Conservation (phyloP, 2,329 filamentous ascomycete species). For the Phialemonium atrogriseum region DNA sequence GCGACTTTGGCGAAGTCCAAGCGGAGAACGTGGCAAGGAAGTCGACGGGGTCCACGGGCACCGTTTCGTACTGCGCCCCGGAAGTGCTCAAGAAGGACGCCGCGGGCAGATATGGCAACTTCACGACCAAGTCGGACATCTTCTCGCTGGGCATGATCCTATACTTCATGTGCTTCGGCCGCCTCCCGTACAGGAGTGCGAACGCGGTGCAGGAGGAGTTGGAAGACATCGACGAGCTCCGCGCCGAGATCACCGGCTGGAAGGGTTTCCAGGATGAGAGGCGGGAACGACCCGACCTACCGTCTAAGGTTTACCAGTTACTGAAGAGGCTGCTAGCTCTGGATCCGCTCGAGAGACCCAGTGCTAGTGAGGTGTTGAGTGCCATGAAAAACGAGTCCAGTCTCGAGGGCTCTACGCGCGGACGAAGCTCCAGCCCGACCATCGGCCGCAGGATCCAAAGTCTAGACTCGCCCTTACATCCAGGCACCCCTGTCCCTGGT, state of each 20-base stretch:
- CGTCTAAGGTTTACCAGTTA: constrained; percentile 76
- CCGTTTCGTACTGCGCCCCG: constrained; percentile 94
- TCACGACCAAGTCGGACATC: constrained; percentile 95
- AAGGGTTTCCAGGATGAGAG: constrained; percentile 74
- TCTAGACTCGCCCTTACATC: constrained; percentile 43
- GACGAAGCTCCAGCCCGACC: constrained; percentile 25
- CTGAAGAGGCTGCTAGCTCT: constrained; percentile 74
- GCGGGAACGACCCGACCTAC: constrained; percentile 70
- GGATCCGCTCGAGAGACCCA: constrained; percentile 68
- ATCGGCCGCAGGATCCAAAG: constrained; percentile 42
- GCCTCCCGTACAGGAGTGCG: constrained; percentile 75
- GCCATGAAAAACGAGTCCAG: constrained; percentile 63
- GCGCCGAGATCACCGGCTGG: constrained; percentile 82
- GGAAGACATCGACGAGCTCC: constrained; percentile 79
- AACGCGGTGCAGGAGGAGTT: constrained; percentile 84
- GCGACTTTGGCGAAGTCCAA: constrained; percentile 97
- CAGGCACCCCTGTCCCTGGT: constrained; percentile 41
- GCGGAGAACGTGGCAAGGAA: constrained; percentile 71
- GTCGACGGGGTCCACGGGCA: constrained; percentile 88
- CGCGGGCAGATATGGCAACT: constrained; percentile 74
- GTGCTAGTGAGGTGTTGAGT: constrained; percentile 74
- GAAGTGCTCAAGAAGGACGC: constrained; percentile 71
- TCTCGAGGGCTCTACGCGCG: constrained; percentile 31
- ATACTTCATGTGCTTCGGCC: constrained; percentile 94
- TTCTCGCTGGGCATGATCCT: constrained; percentile 98